A percentile compares a stretch with the other conserved stretches of the same genome.
Conservation (phyloP, 2,329 filamentous ascomycete species). For the Aspergillus amoenus region DNA sequence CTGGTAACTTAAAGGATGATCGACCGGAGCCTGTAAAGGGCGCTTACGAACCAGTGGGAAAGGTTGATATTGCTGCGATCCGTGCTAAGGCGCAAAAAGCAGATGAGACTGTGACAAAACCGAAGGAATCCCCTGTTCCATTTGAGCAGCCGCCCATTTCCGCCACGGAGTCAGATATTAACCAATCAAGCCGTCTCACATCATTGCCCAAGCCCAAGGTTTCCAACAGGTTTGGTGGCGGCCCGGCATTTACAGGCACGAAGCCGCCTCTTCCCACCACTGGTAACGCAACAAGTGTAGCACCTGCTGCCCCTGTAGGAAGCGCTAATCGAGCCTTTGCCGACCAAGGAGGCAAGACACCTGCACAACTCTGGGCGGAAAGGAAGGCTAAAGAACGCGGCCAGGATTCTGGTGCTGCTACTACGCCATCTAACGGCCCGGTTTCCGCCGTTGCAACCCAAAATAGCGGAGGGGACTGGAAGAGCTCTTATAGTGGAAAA, state of each 20-base stretch:
- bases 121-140: slow-evolving; percentile 44
- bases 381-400: slow-evolving; percentile 83
- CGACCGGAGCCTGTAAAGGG: slow-evolving; percentile 85
- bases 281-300: slow-evolving; percentile 62
- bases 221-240: slow-evolving; percentile 78
- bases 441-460: slow-evolving; percentile 64
- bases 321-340: slow-evolving; percentile 90
- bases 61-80: slow-evolving; percentile 96
- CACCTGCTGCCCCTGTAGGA: slow-evolving; percentile 62
- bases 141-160: slow-evolving; percentile 46
- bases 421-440: slow-evolving; percentile 40
- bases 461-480: slow-evolving; percentile 78
- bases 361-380: slow-evolving; percentile 95
- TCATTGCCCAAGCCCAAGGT: slow-evolving; percentile 93
- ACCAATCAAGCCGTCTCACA: slow-evolving; percentile 73
- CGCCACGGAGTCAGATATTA: slow-evolving; percentile 62
- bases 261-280: slow-evolving; percentile 79
- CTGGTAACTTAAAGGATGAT: slow-evolving; percentile 62
- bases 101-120: slow-evolving; percentile 24
- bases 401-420: slow-evolving; percentile 47
- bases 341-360: slow-evolving; percentile 91
- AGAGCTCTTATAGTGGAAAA: slow-evolving; percentile 88
- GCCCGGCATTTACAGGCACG: slow-evolving; percentile 76
- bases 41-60: slow-evolving; percentile 89
- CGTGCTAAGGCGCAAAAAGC: slow-evolving; percentile 75